These are phyloP conservation scores for Discostella pseudostelligera DNA, from an alignment of 108 stramenopile genomes.

Conservation along the genomic window DNA sequence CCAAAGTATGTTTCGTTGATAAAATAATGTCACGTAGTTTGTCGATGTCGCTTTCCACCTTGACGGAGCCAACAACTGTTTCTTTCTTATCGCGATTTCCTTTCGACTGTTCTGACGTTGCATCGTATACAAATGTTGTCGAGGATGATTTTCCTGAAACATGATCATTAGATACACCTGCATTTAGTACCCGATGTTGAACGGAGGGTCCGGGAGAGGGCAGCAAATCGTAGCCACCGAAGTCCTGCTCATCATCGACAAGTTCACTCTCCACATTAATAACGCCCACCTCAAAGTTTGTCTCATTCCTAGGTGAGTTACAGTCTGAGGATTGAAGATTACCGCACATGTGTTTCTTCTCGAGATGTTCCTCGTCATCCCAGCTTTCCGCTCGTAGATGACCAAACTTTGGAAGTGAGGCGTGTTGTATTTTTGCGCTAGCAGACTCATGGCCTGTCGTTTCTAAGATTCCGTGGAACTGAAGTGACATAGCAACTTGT, in stretches of 20 bases:
- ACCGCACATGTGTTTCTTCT: too few relatives aligned
- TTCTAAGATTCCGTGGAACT: slow-evolving; percentile 87
- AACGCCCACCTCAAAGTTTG: slow-evolving; percentile 77
- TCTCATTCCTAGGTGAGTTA: slow-evolving; percentile 8
- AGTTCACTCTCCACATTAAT: slow-evolving; percentile 64
- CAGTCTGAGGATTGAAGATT: neutral
- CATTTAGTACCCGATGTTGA: slow-evolving; percentile 64
- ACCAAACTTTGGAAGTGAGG: slow-evolving; percentile 75
- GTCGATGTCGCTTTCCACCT: slow-evolving; percentile 82
- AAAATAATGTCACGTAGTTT: slow-evolving; percentile 77
- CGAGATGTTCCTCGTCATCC: slow-evolving; percentile 51
- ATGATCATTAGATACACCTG: slow-evolving; percentile 23
- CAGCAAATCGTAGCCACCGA: slow-evolving; percentile 76
- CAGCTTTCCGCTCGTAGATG: slow-evolving; percentile 44
- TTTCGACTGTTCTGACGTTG: slow-evolving; percentile 15
- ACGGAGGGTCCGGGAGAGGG: slow-evolving; percentile 79
- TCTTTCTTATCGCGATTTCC: slow-evolving; percentile 18
- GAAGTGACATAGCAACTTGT: slow-evolving; percentile 80
- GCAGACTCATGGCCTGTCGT: slow-evolving; percentile 76
- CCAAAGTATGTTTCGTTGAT: slow-evolving; percentile 65
- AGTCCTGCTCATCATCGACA: slow-evolving; percentile 30
- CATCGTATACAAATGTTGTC: slow-evolving; percentile 35
- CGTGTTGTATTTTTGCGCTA: slow-evolving; percentile 86
- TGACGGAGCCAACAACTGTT: slow-evolving; percentile 66
- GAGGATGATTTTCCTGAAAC: slow-evolving; percentile 39